Percentiles rank a stretch among this genome's conserved stretches.
Conservation (phyloP, 106 monocot genomes). For the Apostasia shenzhenica region DNA sequence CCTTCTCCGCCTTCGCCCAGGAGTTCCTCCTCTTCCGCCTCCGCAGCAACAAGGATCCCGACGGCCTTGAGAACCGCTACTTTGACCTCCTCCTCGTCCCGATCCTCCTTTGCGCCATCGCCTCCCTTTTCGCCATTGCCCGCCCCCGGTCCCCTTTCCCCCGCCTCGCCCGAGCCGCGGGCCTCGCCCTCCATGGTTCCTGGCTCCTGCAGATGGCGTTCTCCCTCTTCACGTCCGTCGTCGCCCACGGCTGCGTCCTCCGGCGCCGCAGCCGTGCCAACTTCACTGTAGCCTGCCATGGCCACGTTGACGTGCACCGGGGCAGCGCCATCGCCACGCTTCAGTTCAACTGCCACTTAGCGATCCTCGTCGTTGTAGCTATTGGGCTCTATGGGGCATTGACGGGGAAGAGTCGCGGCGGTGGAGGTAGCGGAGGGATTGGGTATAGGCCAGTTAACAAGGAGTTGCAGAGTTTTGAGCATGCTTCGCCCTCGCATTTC, state of each 20-base stretch:
- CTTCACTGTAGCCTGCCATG: slow-evolving; percentile 56
- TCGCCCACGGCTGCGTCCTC: slow-evolving; percentile 65
- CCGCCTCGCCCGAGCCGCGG: slow-evolving; percentile 53
- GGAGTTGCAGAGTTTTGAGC: slow-evolving; percentile 42
- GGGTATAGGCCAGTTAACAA: slow-evolving; percentile 48
- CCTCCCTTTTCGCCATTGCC: slow-evolving; percentile 30
- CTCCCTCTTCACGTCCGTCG: slow-evolving; percentile 76
- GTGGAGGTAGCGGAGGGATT: background rate
- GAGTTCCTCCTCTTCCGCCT: slow-evolving; percentile 50
- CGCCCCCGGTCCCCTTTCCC: slow-evolving; percentile 34
- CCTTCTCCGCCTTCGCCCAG: slow-evolving; percentile 38
- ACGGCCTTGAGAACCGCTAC: slow-evolving; percentile 70
- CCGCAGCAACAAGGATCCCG: slow-evolving; percentile 29
- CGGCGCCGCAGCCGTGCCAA: slow-evolving; percentile 27
- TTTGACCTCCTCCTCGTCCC: slow-evolving; percentile 65
- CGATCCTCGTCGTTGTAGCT: slow-evolving; percentile 35
- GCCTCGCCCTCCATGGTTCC: slow-evolving; percentile 70
- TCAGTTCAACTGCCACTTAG: slow-evolving; percentile 86
- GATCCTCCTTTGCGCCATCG: slow-evolving; percentile 33
- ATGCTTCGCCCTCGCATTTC: slow-evolving; percentile 15
- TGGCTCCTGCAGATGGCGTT: slow-evolving; percentile 93
- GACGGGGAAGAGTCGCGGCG: background rate
- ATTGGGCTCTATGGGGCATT: slow-evolving; percentile 29
- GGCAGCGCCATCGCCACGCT: slow-evolving; percentile 68
- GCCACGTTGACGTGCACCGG: slow-evolving; percentile 66